Conservation (phyloP, 768 basidiomycete species). For the Russula earlei region DNA sequence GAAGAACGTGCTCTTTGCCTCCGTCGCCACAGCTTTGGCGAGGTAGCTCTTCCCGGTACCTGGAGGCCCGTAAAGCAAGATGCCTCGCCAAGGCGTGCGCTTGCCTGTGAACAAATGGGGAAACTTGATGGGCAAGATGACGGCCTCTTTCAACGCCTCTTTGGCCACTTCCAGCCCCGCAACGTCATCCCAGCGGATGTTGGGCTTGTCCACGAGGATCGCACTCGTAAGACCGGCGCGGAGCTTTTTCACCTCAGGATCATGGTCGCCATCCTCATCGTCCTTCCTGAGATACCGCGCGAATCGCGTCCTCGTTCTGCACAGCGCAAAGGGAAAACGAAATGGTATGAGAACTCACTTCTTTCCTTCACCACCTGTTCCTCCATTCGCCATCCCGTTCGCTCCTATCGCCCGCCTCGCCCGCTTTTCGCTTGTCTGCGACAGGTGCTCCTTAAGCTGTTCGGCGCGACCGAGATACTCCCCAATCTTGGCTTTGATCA, state of each 20-base stretch:
- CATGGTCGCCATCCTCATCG: constrained; percentile 61
- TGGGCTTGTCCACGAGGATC: constrained; percentile 87
- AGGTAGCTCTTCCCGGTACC: constrained; percentile 96
- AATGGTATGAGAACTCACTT: constrained; percentile 26
- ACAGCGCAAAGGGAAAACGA: background rate
- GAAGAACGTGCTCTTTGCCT: constrained; percentile 99
- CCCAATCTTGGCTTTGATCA: constrained; percentile 80
- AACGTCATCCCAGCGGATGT: constrained; percentile 98
- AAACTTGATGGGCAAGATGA: constrained; percentile 99
- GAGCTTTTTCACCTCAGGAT: constrained; percentile 93
- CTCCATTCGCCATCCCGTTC: constrained; percentile 36
- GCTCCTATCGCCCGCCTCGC: constrained; percentile 42
- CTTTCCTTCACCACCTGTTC: constrained; percentile 27
- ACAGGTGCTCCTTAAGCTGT: constrained; percentile 77
- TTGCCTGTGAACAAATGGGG: constrained; percentile 98
- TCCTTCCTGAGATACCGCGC: constrained; percentile 29
- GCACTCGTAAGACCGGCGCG: constrained; percentile 83
- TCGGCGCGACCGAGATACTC: constrained; percentile 93
- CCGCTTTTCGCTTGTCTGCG: constrained; percentile 53
- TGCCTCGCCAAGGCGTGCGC: constrained; percentile 94
- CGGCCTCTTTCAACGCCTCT: constrained; percentile 93
- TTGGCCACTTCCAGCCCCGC: constrained; percentile 94
- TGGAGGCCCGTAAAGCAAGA: constrained; percentile 92
- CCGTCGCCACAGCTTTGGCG: constrained; percentile 97
- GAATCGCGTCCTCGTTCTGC: background rate